These are phyloP conservation scores for Globisporangium irregulare DNA, from an alignment of 352 stramenopile genomes.

Conservation along the genomic window DNA sequence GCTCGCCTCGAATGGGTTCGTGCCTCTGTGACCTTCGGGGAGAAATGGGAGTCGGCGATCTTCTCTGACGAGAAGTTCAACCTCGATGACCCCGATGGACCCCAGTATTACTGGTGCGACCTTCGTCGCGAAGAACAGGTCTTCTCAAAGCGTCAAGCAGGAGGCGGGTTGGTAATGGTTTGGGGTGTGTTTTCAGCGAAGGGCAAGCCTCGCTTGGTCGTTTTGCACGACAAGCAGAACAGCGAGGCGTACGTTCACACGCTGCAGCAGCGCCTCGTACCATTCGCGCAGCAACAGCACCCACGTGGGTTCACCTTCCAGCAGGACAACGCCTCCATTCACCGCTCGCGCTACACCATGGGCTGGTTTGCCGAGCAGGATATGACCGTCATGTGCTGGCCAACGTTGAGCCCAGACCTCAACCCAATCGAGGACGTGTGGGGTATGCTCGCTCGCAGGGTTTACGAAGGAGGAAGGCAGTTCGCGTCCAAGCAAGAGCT, in stretches of 20 bases:
- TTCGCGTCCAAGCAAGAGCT: conserved; percentile 1
- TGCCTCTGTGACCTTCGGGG: no score
- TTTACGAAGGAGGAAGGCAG: neutral
- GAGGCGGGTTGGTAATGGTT: no score
- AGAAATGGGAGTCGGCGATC: no score
- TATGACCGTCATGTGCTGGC: neutral
- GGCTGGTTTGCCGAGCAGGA: neutral
- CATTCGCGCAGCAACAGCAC: neutral
- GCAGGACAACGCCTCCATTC: conserved; percentile 1
- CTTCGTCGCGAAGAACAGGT: neutral
- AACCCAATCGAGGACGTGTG: conserved; percentile 3
- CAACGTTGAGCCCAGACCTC: neutral
- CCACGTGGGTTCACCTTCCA: neutral
- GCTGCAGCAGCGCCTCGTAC: no score
- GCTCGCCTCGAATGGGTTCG: no score
- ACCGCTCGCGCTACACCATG: conserved; percentile 1
- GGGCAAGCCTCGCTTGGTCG: neutral
- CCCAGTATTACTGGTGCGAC: neutral
- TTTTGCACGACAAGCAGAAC: neutral
- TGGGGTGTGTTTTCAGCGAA: neutral
- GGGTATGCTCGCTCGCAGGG: neutral
- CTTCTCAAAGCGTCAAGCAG: neutral
- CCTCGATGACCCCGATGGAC: neutral
- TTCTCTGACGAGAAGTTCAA: no score
- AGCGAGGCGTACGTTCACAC: neutral